These are phyloP conservation scores for Spizellomyces punctatus DNA, from an alignment of 192 early-diverging fungal genomes.

Conservation along the genomic window DNA sequence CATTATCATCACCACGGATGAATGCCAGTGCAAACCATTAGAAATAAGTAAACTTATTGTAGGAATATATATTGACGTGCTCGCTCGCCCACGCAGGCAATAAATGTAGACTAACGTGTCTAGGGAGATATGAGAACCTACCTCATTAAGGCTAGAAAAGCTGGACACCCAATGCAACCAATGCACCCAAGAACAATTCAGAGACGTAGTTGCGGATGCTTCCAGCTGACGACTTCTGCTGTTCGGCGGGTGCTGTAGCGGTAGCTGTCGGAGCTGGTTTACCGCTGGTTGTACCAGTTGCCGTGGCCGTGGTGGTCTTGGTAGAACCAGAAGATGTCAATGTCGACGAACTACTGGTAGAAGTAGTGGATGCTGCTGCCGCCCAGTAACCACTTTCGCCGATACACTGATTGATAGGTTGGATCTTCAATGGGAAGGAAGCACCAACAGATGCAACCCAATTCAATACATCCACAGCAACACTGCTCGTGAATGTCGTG, in stretches of 20 bases:
- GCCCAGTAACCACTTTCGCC: background rate
- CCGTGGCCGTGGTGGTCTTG: background rate
- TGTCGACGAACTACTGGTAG: background rate
- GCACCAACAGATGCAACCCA: background rate
- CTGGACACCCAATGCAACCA: constrained; percentile 11
- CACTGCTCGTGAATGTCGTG: constrained; percentile 14
- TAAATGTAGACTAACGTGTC: no score
- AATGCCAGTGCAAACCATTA: no score
- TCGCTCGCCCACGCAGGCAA: no score
- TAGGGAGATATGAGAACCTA: background rate
- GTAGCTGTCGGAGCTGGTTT: background rate
- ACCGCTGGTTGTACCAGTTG: background rate
- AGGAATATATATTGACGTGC: no score
- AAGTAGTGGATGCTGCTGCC: background rate
- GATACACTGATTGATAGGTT: constrained; percentile 15
- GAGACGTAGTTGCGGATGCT: background rate
- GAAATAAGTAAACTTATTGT: no score
- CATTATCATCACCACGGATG: no score
- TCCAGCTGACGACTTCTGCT: background rate
- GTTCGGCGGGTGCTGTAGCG: background rate
- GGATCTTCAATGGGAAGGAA: constrained; percentile 4
- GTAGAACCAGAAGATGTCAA: background rate
- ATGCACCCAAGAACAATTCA: constrained; percentile 1
- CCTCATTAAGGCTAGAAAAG: background rate
- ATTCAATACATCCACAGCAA: background rate